Evolutionary conservation across 73 alveolate genomes (phyloP).

Genomic region (Urostyla sp.): DNA sequence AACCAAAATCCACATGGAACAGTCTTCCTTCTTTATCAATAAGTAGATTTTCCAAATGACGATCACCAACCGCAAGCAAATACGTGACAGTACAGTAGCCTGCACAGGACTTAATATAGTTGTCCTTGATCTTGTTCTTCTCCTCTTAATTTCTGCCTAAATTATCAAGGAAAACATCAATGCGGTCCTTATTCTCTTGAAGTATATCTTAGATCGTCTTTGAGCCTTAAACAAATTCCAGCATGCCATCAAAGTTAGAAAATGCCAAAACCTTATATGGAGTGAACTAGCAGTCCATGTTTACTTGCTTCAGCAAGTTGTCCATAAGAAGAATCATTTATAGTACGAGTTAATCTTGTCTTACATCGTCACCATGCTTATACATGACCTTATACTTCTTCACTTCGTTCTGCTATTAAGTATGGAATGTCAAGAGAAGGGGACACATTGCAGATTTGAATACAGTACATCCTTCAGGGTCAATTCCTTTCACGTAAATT

Average conservation of each 20-base stretch:
- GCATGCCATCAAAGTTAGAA: constrained; percentile 95
- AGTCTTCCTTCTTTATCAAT: constrained; percentile 95
- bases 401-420: constrained; percentile 63
- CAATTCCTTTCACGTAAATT: constrained; percentile 77
- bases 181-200: constrained; percentile 69
- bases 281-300: constrained; percentile 91
- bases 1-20: constrained; percentile 99
- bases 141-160: constrained; percentile 25
- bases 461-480: constrained; percentile 78
- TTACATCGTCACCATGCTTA: constrained; percentile 98
- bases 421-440: constrained; percentile 76
- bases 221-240: constrained; percentile 96
- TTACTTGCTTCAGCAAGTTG: constrained; percentile 86
- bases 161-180: constrained; percentile 41
- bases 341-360: constrained; percentile 96
- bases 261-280: constrained; percentile 96
- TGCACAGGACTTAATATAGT: constrained; percentile 95
- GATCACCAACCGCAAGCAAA: constrained; percentile 99
- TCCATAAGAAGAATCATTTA: constrained; percentile 96
- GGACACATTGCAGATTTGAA: constrained; percentile 87
- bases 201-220: constrained; percentile 90
- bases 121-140: constrained; percentile 76
- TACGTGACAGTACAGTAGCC: constrained; percentile 99
- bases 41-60: constrained; percentile 98
- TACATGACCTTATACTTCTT: constrained; percentile 80